These are phyloP conservation scores for Somion occarium DNA, from an alignment of 1,284 basidiomycete species.

Conservation along the genomic window DNA sequence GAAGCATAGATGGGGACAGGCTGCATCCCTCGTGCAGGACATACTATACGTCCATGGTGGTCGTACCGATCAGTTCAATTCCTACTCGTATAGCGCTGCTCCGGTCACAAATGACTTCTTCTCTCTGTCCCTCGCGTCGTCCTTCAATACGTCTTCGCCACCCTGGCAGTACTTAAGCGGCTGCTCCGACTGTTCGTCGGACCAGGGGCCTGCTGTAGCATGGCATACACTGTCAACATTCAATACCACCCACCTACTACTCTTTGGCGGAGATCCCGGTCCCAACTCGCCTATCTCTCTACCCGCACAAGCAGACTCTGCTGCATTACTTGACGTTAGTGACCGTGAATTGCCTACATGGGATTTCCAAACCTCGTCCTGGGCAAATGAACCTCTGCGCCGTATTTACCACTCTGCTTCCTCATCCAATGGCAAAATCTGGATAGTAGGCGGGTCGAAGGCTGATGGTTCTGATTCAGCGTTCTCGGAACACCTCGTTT, in stretches of 20 bases:
- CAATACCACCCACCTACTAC: slow-evolving; percentile 47
- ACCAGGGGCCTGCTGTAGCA: slow-evolving; percentile 59
- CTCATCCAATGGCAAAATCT: slow-evolving; percentile 43
- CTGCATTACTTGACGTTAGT: slow-evolving; percentile 46
- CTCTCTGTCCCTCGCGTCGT: slow-evolving; percentile 54
- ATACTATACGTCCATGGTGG: slow-evolving; percentile 75
- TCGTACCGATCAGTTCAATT: slow-evolving; percentile 64
- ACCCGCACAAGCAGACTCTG: slow-evolving; percentile 59
- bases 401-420: slow-evolving; percentile 69
- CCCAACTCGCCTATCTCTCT: slow-evolving; percentile 49
- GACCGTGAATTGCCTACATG: slow-evolving; percentile 38
- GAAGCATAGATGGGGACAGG: slow-evolving; percentile 76
- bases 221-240: slow-evolving; percentile 78
- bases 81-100: slow-evolving; percentile 69
- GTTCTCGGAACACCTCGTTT: slow-evolving; percentile 63
- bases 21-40: slow-evolving; percentile 54
- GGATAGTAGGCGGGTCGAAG: slow-evolving; percentile 72
- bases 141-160: slow-evolving; percentile 56
- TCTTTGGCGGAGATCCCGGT: slow-evolving; percentile 75
- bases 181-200: slow-evolving; percentile 37
- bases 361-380: slow-evolving; percentile 43
- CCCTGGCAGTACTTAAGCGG: slow-evolving; percentile 60
- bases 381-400: slow-evolving; percentile 66
- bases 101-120: slow-evolving; percentile 70
- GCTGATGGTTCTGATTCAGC: slow-evolving; percentile 68